These are phyloP conservation scores for Mycocentrospora acerina DNA, from an alignment of 2,329 filamentous ascomycete genomes.

Conservation along the genomic window DNA sequence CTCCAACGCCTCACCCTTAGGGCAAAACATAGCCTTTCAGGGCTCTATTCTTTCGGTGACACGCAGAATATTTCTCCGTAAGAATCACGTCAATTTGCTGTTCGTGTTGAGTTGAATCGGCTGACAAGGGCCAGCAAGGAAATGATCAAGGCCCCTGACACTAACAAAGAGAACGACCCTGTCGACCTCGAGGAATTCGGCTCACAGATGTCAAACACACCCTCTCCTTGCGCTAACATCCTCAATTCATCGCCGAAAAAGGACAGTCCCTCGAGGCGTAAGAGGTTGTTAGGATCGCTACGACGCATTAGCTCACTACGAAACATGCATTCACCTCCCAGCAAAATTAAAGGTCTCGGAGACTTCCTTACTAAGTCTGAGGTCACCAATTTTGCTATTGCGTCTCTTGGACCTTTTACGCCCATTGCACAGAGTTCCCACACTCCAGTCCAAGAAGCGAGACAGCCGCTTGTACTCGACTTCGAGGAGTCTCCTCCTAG, in stretches of 20 bases:
- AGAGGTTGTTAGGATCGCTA: conserved; percentile 28
- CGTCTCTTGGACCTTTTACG: neutral
- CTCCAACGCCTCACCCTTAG: conserved; percentile 28
- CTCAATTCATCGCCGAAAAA: conserved; percentile 15
- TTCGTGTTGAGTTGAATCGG: neutral
- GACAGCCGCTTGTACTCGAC: conserved; percentile 25
- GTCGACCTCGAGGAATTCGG: conserved; percentile 18
- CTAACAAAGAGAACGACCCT: conserved; percentile 11
- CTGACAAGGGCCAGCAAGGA: conserved; percentile 6
- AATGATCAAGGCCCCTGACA: neutral
- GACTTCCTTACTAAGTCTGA: conserved; percentile 4
- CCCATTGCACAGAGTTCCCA: conserved; percentile 9
- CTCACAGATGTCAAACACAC: neutral
- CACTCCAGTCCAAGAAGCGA: conserved; percentile 12
- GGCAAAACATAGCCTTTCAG: conserved; percentile 34
- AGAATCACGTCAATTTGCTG: neutral
- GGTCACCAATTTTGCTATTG: conserved; percentile 3
- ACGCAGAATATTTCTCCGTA: conserved; percentile 9
- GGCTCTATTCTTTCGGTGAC: conserved; percentile 23
- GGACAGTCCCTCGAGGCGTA: conserved; percentile 30
- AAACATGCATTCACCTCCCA: conserved; percentile 20
- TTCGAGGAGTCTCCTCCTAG: conserved; percentile 29
- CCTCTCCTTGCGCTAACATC: conserved; percentile 4
- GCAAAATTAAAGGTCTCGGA: conserved; percentile 15
- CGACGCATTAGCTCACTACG: conserved; percentile 31